Evolutionary conservation across 2,329 filamentous ascomycete species (phyloP).

Genomic region (Myriosclerotinia scirpicola): DNA sequence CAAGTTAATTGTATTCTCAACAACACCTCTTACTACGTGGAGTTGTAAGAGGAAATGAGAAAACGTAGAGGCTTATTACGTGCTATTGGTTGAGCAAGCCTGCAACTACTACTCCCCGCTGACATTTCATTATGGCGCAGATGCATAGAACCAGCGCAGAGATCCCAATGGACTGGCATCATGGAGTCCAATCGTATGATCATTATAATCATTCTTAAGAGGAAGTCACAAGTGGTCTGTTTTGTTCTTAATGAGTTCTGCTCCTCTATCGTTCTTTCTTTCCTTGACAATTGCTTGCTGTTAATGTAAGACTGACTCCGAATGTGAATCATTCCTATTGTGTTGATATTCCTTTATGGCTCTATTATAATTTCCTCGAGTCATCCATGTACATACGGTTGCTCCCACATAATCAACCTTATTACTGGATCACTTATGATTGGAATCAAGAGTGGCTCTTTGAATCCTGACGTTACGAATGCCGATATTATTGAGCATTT

Average conservation of each 20-base stretch:
- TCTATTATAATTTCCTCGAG: not conserved
- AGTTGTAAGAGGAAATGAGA: not conserved
- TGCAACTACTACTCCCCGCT: not conserved
- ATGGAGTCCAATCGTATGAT: not conserved
- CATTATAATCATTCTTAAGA: not conserved
- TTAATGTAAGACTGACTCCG: not conserved
- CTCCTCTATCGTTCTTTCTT: not conserved
- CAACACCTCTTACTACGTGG: not conserved
- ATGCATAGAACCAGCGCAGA: not conserved
- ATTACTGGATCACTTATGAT: not conserved
- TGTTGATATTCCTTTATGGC: not conserved
- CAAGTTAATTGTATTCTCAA: not conserved
- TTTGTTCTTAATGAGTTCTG: constrained; percentile 3
- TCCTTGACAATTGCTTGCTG: not conserved
- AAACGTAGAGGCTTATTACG: not conserved
- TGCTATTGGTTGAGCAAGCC: constrained; percentile 6
- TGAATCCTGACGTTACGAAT: not conserved
- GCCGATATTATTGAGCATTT: not conserved
- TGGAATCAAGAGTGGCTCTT: not conserved
- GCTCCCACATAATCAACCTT: too few species aligned
- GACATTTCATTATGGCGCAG: not conserved
- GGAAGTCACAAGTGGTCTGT: constrained; percentile 7
- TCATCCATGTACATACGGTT: not conserved
- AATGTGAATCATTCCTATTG: not conserved
- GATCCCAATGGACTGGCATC: not conserved